Percentiles rank a stretch among this genome's conserved stretches.
These are phyloP conservation scores for Clavulina sp. DNA, from an alignment of 768 basidiomycete species.

Conservation along the genomic window DNA sequence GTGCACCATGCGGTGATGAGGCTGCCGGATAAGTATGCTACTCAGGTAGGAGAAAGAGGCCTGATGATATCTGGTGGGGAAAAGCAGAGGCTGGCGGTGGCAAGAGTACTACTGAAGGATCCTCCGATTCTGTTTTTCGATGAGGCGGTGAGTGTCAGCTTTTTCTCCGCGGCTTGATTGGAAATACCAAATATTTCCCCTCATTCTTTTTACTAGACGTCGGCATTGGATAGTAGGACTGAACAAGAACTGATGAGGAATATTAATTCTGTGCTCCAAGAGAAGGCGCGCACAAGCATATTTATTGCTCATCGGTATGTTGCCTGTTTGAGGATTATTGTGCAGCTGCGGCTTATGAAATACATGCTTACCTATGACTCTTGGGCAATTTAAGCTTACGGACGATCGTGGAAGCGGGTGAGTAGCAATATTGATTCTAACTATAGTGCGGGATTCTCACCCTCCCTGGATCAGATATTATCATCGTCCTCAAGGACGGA, in stretches of 20 bases:
- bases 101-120: conserved; percentile 81
- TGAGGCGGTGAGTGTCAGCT: conserved; percentile 56
- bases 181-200: too few species aligned
- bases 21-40: conserved; percentile 73
- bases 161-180: background rate
- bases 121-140: conserved; percentile 96
- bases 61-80: conserved; percentile 98
- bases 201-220: conserved; percentile 48
- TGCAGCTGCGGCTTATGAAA: too few species aligned
- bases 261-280: conserved; percentile 61
- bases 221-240: conserved; percentile 86
- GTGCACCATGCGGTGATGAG: conserved; percentile 64
- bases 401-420: conserved; percentile 81
- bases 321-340: background rate
- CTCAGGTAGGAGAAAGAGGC: conserved; percentile 89
- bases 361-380: background rate
- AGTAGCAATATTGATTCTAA: conserved; percentile 13
- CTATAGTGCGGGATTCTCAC: conserved; percentile 5
- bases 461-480: conserved; percentile 39
- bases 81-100: conserved; percentile 92
- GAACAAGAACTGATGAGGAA: conserved; percentile 92
- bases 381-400: conserved; percentile 29
- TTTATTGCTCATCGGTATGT: conserved; percentile 77
- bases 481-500: conserved; percentile 88
- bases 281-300: conserved; percentile 75